Base-by-base conservation (phyloP, 1,284 basidiomycete species). In the Ustilago cynodontis region DNA sequence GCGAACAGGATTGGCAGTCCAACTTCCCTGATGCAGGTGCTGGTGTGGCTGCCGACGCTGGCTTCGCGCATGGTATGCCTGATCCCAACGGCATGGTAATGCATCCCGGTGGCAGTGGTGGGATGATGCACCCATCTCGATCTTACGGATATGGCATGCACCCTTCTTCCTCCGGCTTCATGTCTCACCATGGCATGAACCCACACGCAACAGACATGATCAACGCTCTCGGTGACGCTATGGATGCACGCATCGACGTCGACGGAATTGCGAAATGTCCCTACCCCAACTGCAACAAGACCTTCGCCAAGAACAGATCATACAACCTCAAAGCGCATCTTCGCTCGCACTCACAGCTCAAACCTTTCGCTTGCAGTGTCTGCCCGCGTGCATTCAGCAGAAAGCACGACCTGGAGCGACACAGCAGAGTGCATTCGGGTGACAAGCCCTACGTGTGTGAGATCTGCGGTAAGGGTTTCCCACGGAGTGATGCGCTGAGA, bases 391-490 rank as follows among this genome's bases (percentile, higher is more conserved):
- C 84, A 11, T 85, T 85, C 54, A 78, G 77, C 39, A 74, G 84
- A 29, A 85, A 84, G 61, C 84, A 85, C 67, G 84, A 85, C 59
- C 65, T 85, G 39, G 84, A 85, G 68, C 63, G 84, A 24, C 84
- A 85, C 60, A 80, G 83, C 20, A 77, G 84, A 10, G 83, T 85
- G 2, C 84, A 85, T 51, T 82, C 82, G 18, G 84, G 84, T 41
- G 84, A 86, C 65, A 82, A 83, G 63, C 84, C 84, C 18, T 86
- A 86, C 58, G 69, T 85, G 1, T 86, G 84, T 66, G 74, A 82
- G 31, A 79, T 78, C 41, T 86, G 84, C 70, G 72, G 80, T 18
- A 83, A 83, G 52, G 84, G 82, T 9, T 86, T 86, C 60, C 84
- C 84, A 1, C 65, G 84, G 16, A 82, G 79, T 52, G 84, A 86